phyloP scores from a whole-genome alignment of 441 rosid genomes.

The Capsella rubella region DNA sequence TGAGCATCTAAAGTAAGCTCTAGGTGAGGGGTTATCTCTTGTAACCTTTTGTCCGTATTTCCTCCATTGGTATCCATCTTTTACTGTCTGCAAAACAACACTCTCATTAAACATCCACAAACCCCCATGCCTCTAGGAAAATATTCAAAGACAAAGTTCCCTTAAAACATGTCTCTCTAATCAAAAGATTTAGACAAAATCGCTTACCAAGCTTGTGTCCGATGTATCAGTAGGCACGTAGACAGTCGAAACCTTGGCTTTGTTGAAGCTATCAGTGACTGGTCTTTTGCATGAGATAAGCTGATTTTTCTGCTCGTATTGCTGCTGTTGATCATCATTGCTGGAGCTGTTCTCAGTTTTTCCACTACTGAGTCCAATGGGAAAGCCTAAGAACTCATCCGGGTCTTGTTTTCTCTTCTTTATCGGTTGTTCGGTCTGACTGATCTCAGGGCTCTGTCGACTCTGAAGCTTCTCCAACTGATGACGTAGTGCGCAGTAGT shows the following conservation, averaged over 20 bases:
- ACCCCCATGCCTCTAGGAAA: background rate
- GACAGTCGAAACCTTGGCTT: conserved; percentile 55
- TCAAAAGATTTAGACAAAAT: conserved; percentile 7
- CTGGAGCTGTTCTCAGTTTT: conserved; percentile 67
- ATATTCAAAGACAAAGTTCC: background rate
- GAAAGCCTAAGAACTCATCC: conserved; percentile 43
- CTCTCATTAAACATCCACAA: conserved; percentile 6
- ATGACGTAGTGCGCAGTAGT: conserved; percentile 53
- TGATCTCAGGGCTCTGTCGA: conserved; percentile 48
- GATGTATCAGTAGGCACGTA: conserved; percentile 58
- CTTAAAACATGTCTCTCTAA: background rate
- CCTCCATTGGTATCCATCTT: conserved; percentile 98
- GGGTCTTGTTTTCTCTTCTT: conserved; percentile 60
- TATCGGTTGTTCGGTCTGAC: conserved; percentile 31
- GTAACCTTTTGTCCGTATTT: conserved; percentile 99
- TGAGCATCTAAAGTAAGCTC: conserved; percentile 97
- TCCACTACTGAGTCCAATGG: conserved; percentile 43
- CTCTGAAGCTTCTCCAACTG: conserved; percentile 57
- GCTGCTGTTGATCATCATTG: conserved; percentile 54
- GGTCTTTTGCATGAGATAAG: conserved; percentile 54
- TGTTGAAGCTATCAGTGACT: conserved; percentile 45
- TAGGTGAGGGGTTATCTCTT: conserved; percentile 92
- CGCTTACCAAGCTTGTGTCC: conserved; percentile 68
- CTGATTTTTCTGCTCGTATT: conserved; percentile 34
- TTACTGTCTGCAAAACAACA: conserved; percentile 60